Evolutionary conservation across 345 rosid species (phyloP).

Genomic region (Acer campestre): DNA sequence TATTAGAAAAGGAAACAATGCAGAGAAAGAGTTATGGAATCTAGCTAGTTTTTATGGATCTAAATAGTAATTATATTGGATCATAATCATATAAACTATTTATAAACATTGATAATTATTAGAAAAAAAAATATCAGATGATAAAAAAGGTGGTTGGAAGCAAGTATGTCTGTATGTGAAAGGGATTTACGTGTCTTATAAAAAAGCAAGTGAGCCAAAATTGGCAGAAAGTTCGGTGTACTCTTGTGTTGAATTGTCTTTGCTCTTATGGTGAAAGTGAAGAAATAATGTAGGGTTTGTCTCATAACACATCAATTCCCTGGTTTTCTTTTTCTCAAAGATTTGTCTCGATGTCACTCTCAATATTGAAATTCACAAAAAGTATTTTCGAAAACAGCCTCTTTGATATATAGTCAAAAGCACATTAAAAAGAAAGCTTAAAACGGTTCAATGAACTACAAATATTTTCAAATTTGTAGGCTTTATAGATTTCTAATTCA

Average conservation of each 20-base stretch:
- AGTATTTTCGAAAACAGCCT: neutral
- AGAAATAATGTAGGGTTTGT: neutral
- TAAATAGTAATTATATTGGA: neutral
- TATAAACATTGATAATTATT: no score
- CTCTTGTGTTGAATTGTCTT: slow-evolving; percentile 22
- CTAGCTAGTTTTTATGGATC: neutral
- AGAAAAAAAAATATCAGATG: no score
- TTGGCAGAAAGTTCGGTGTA: slow-evolving; percentile 14
- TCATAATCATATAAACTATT: neutral
- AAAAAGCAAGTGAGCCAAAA: slow-evolving; percentile 14
- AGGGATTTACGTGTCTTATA: neutral
- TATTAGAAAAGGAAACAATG: neutral
- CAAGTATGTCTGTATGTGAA: neutral
- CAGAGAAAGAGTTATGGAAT: slow-evolving; percentile 1
- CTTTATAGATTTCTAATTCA: no score
- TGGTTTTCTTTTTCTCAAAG: neutral
- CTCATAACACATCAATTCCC: neutral
- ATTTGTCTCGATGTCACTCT: no score
- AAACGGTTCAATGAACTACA: neutral
- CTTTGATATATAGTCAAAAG: neutral
- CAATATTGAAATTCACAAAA: neutral
- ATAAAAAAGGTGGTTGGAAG: neutral
- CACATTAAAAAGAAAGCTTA: neutral
- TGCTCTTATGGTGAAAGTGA: neutral
- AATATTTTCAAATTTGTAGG: neutral